These are phyloP conservation scores for Termitomyces sp. DNA, from an alignment of 768 basidiomycete species.

Conservation along the genomic window DNA sequence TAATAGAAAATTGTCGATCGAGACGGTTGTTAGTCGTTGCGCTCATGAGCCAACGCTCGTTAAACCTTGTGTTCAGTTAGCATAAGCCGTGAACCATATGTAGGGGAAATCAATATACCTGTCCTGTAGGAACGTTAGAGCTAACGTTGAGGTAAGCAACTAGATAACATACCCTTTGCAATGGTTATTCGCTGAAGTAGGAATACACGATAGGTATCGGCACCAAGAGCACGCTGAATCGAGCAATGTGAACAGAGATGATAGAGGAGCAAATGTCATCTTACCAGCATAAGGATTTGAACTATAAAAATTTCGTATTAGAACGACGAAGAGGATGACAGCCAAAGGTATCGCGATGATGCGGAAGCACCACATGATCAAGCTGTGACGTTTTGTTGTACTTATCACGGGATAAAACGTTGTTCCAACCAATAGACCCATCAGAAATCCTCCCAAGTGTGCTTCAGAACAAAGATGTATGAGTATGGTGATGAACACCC, in stretches of 20 bases:
- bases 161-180: slow-evolving; percentile 51
- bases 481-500: not conserved
- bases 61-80: slow-evolving; percentile 9
- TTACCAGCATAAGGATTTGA: slow-evolving; percentile 81
- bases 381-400: slow-evolving; percentile 66
- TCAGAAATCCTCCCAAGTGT: slow-evolving; percentile 84
- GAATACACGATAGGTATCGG: slow-evolving; percentile 88
- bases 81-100: not conserved
- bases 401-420: slow-evolving; percentile 91
- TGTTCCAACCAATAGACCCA: slow-evolving; percentile 80
- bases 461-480: slow-evolving; percentile 40
- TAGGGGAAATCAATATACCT: slow-evolving; percentile 10
- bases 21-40: not conserved
- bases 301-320: slow-evolving; percentile 88
- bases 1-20: not conserved
- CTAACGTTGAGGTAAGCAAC: not conserved
- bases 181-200: slow-evolving; percentile 66
- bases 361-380: slow-evolving; percentile 73
- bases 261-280: slow-evolving; percentile 6
- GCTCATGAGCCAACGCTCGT: not conserved
- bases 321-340: slow-evolving; percentile 77
- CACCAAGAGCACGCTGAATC: slow-evolving; percentile 78
- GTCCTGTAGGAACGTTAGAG: slow-evolving; percentile 15
- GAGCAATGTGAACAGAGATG: not conserved
- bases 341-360: slow-evolving; percentile 72